phyloP scores from a whole-genome alignment of 176 grass and related monocot genomes.

The Carex myosuroides region DNA sequence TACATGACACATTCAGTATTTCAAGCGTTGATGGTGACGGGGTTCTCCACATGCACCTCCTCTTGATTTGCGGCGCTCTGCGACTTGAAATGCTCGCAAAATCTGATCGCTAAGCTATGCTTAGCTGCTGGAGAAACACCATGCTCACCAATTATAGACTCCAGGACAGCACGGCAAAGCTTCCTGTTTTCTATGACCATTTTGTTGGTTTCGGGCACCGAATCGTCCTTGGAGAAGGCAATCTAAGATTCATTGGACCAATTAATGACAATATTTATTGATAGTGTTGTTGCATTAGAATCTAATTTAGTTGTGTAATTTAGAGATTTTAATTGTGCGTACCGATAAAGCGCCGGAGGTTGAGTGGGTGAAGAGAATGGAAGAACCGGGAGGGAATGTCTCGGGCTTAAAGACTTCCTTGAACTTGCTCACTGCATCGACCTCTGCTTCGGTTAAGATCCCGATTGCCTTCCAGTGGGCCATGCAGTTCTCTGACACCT shows the following conservation, averaged over 20 bases:
- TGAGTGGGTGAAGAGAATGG: conserved; percentile 82
- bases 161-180: conserved; percentile 54
- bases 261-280: no score
- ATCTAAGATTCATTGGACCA: conserved; percentile 27
- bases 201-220: conserved; percentile 28
- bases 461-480: conserved; percentile 56
- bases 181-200: conserved; percentile 46
- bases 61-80: background rate
- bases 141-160: conserved; percentile 82
- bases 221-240: conserved; percentile 52
- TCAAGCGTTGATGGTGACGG: background rate
- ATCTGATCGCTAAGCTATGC: conserved; percentile 54
- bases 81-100: conserved; percentile 40
- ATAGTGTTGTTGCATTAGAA: no score
- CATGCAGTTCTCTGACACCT: conserved; percentile 86
- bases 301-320: no score
- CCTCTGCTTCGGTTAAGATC: conserved; percentile 56
- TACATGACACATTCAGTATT: no score
- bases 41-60: conserved; percentile 6
- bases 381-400: conserved; percentile 66
- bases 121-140: conserved; percentile 72
- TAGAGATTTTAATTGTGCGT: background rate
- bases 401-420: conserved; percentile 50
- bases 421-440: conserved; percentile 55
- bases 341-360: conserved; percentile 53